Evolutionary conservation across 176 grass and related monocot species (phyloP).

Genomic region (Phyllostachys edulis): DNA sequence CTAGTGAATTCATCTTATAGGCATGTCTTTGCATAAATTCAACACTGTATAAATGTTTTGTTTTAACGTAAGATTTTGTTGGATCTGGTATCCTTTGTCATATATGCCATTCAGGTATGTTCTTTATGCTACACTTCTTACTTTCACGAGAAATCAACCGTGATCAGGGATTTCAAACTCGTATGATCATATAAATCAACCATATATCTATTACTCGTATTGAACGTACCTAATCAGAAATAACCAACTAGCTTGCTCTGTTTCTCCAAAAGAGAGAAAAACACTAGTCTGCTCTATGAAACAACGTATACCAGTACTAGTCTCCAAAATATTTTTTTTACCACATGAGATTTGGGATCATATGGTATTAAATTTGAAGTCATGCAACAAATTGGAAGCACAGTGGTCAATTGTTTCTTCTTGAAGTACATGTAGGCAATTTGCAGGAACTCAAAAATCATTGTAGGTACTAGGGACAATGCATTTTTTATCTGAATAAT

Average conservation of each 20-base stretch:
- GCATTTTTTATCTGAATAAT: neutral
- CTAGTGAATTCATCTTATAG: neutral
- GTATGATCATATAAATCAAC: neutral
- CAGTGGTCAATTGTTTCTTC: neutral
- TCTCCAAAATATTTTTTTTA: no score
- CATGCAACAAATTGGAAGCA: neutral
- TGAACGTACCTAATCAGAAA: neutral
- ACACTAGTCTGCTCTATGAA: neutral
- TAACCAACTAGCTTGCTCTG: neutral
- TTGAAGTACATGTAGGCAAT: neutral
- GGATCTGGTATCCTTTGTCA: neutral
- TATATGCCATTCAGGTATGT: neutral
- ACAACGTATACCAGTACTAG: neutral
- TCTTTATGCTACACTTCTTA: neutral
- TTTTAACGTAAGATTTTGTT: neutral
- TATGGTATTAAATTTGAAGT: neutral
- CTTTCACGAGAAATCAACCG: neutral
- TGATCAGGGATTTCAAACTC: neutral
- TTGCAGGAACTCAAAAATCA: neutral
- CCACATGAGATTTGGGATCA: slow-evolving; percentile 3
- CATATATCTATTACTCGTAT: neutral
- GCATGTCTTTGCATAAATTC: neutral
- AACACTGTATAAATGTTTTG: neutral
- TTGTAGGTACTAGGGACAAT: neutral
- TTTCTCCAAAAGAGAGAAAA: neutral